A percentile compares a stretch with the other conserved stretches of the same genome.
Conservation (phyloP, 2,329 filamentous ascomycete genomes). For the Aureobasidium melanogenum region DNA sequence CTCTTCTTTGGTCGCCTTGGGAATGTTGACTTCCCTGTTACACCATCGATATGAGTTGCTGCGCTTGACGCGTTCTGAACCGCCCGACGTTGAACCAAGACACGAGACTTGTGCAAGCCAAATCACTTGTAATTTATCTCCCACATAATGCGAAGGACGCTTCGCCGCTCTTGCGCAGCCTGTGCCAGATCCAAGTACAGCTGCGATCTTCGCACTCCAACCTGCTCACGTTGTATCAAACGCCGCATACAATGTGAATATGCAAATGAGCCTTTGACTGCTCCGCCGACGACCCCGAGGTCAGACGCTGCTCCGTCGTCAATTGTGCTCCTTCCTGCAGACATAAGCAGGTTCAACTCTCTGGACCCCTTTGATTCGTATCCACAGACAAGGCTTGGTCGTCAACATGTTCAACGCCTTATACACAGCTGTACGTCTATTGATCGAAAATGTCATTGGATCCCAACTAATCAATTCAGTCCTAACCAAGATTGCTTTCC, state of each 20-base stretch:
- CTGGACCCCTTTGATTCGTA: slow-evolving; percentile 7
- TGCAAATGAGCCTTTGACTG: slow-evolving; percentile 5
- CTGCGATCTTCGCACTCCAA: neutral
- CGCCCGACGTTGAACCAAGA: neutral
- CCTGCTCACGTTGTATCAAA: neutral
- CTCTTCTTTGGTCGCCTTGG: too few species aligned
- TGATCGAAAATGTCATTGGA: neutral
- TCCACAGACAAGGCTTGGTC: slow-evolving; percentile 1
- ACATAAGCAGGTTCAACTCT: neutral
- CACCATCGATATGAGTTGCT: too few species aligned
- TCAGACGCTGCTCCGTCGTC: neutral
- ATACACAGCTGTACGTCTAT: neutral
- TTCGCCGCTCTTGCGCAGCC: slow-evolving; percentile 1
- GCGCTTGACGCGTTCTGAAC: neutral
- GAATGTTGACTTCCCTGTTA: too few species aligned
- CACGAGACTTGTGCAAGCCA: neutral
- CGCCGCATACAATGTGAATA: neutral
- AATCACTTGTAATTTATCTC: neutral
- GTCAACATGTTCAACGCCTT: neutral
- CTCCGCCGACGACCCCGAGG: neutral
- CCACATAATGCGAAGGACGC: neutral
- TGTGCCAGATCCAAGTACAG: slow-evolving; percentile 5
- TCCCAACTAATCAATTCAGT: neutral
- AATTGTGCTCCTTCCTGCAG: too few species aligned
- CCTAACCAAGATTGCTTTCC: slow-evolving; percentile 5